phyloP scores from a whole-genome alignment of 805 yeast species.

The Spathaspora hagerdaliae region DNA sequence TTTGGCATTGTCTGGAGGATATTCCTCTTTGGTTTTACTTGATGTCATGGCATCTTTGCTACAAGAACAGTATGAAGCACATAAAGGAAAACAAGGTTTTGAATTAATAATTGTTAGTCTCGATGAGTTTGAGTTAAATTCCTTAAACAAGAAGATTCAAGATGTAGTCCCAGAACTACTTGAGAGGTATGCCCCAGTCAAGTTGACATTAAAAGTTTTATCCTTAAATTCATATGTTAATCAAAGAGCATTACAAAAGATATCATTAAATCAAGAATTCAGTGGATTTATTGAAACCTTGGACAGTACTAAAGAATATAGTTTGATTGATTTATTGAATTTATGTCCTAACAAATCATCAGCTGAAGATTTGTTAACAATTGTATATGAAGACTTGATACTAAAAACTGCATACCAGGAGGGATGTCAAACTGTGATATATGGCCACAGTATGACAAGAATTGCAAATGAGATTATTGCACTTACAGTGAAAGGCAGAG shows the following conservation, averaged over 20 bases:
- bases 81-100: constrained; percentile 69
- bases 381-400: constrained; percentile 47
- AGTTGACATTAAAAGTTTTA: constrained; percentile 36
- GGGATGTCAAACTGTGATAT: constrained; percentile 53
- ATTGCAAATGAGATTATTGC: constrained; percentile 78
- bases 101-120: constrained; percentile 49
- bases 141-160: constrained; percentile 12
- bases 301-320: constrained; percentile 7
- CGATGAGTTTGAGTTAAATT: constrained; percentile 28
- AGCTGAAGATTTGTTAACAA: constrained; percentile 53
- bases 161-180: constrained; percentile 16
- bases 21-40: constrained; percentile 61
- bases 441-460: constrained; percentile 79
- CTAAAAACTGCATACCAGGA: constrained; percentile 41
- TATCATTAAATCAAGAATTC: constrained; percentile 30
- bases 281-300: constrained; percentile 11
- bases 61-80: constrained; percentile 56
- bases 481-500: constrained; percentile 82
- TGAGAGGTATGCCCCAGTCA: constrained; percentile 15
- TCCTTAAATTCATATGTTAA: constrained; percentile 39
- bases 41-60: constrained; percentile 63
- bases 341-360: constrained; percentile 54
- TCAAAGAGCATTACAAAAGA: constrained; percentile 22
- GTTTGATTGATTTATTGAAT: constrained; percentile 30
- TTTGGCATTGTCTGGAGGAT: constrained; percentile 64